Evolutionary conservation across 2,329 filamentous ascomycete genomes (phyloP).

Genomic region (Aureobasidium musti): DNA sequence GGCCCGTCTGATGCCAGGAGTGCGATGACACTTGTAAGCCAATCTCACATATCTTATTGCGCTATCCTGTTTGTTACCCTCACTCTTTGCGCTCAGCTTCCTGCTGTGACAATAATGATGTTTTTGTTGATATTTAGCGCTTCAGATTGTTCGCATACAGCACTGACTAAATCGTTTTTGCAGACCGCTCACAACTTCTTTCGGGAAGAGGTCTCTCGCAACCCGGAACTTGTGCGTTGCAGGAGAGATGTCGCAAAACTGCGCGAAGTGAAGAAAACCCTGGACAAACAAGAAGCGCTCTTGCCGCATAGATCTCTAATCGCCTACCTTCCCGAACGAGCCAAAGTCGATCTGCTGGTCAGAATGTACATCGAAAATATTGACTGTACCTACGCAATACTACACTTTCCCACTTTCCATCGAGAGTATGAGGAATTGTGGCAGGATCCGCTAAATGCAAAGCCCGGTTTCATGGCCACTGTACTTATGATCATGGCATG

Average conservation of each 20-base stretch:
- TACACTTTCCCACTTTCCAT: conserved; percentile 58
- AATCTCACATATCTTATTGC: not conserved
- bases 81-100: not conserved
- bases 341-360: conserved; percentile 47
- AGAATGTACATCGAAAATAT: conserved; percentile 54
- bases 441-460: conserved; percentile 40
- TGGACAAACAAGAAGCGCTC: conserved; percentile 29
- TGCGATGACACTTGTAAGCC: conserved; percentile 41
- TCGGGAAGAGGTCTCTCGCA: conserved; percentile 32
- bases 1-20: conserved; percentile 46
- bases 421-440: conserved; percentile 54
- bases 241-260: conserved; percentile 39
- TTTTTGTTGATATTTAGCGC: not conserved
- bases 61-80: not conserved
- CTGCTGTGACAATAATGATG: not conserved
- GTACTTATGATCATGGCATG: conserved; percentile 47
- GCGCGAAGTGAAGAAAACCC: conserved; percentile 30
- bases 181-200: conserved; percentile 21
- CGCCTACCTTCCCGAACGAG: conserved; percentile 43
- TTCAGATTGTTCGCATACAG: not conserved
- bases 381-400: conserved; percentile 55
- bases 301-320: conserved; percentile 42
- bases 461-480: conserved; percentile 44
- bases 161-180: not conserved
- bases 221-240: conserved; percentile 42